Base-by-base conservation (phyloP, 768 basidiomycete genomes). In the Lyophyllum atratum region DNA sequence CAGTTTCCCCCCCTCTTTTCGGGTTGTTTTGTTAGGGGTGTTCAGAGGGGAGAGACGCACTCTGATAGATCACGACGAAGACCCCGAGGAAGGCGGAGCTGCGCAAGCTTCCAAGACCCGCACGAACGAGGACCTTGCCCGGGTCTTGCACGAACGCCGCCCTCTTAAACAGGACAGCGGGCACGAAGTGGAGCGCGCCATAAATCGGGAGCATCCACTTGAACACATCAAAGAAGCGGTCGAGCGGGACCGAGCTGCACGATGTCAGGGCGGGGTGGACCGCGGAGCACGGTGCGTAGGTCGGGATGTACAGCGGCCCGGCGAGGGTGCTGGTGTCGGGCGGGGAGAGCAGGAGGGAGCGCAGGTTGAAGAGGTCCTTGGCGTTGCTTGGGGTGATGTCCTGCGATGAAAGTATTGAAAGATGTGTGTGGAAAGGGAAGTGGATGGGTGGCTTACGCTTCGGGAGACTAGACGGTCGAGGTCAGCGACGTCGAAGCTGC, bases 131-230 rank as follows among this genome's bases (percentile, higher is more conserved):
- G 74, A 95, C 86, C 40, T 74, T 76, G 21, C 79, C 69, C 0
- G 95, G 95, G 63, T 87, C 83, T 42, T 81, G 76, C 48, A 80
- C 65, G 68, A 96, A 90, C 0, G 76, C 72, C 24, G 80, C 78
- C 37, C 89, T 78, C 64, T 92, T 91, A 72, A 98, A 93, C 4
- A 97, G 74, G 11, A 98, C 74, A 46, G 88, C 80, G 1, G 96
- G 95, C 26, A 97, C 83, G 57, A 97, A 82, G 70, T 98, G 96
- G 29, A 98, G 73, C 0, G 93, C 94, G 21, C 92, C 88, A 64
- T 98, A 98, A 39, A 89, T 84, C 3, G 86, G 89, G 43, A 90
- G 69, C 74, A 91, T 93, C 90, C 83, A 95, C 73, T 82, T 84
- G 69, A 89, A 90, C 6, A 97, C 94, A 17, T 82, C 76, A 62